phyloP scores from a whole-genome alignment of 2,329 filamentous ascomycete genomes.

The Exophiala lecanii-corni region DNA sequence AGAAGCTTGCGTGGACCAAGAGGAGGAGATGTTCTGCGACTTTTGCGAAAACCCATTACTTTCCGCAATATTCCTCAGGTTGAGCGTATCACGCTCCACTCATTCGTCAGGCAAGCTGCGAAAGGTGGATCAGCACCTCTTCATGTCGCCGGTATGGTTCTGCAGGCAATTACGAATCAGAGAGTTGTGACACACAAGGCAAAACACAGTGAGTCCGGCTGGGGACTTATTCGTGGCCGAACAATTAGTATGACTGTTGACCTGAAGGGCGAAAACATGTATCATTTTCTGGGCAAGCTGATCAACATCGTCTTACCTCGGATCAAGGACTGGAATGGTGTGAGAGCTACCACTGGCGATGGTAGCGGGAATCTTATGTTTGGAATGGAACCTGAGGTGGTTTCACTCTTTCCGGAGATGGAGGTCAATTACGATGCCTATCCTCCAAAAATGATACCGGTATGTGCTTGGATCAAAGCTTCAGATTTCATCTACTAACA shows the following conservation, averaged over 20 bases:
- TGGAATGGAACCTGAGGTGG: constrained; percentile 69
- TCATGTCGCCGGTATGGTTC: constrained; percentile 74
- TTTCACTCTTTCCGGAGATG: constrained; percentile 86
- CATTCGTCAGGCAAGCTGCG: constrained; percentile 64
- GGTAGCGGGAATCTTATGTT: constrained; percentile 81
- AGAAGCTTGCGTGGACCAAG: constrained; percentile 78
- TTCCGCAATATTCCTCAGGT: constrained; percentile 85
- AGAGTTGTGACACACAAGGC: constrained; percentile 66
- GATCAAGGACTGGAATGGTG: constrained; percentile 92
- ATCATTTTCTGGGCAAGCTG: constrained; percentile 85
- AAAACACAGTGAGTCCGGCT: constrained; percentile 67
- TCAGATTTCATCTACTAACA: constrained; percentile 55
- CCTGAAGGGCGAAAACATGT: constrained; percentile 73
- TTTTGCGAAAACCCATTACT: constrained; percentile 54
- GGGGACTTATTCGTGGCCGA: constrained; percentile 67
- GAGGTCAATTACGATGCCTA: constrained; percentile 81
- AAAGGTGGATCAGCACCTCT: constrained; percentile 68
- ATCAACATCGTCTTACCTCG: constrained; percentile 86
- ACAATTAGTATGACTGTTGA: constrained; percentile 68
- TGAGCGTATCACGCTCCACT: constrained; percentile 74
- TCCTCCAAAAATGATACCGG: constrained; percentile 21
- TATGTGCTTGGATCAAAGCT: constrained; percentile 47
- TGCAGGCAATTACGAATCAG: constrained; percentile 81
- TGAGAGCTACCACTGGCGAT: constrained; percentile 74
- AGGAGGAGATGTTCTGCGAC: constrained; percentile 59